phyloP scores from a whole-genome alignment of 495 filamentous ascomycete genomes.

The Penicillium cataractarum region DNA sequence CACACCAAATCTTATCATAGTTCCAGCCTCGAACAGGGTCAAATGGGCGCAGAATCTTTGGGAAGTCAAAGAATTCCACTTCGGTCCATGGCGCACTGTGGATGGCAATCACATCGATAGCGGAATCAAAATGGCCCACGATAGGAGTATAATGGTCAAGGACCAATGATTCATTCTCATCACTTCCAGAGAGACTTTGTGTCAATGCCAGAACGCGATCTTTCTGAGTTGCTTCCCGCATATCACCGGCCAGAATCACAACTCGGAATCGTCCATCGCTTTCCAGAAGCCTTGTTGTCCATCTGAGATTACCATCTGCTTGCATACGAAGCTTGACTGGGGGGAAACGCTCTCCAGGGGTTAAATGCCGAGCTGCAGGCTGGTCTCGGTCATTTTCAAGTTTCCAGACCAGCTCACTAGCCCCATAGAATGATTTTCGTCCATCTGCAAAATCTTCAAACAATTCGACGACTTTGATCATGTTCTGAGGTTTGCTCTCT shows the following conservation, averaged over 20 bases:
- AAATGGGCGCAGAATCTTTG: slow-evolving; percentile 57
- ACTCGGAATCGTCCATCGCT: slow-evolving; percentile 62
- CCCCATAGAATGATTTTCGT: slow-evolving; percentile 38
- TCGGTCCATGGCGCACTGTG: slow-evolving; percentile 55
- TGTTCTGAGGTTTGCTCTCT: slow-evolving; percentile 23
- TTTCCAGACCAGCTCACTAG: slow-evolving; percentile 35
- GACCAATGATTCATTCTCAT: background rate
- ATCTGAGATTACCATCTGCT: slow-evolving; percentile 53
- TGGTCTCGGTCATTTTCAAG: slow-evolving; percentile 21
- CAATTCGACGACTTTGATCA: slow-evolving; percentile 32
- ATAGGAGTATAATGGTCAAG: slow-evolving; percentile 45
- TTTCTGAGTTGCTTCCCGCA: slow-evolving; percentile 46
- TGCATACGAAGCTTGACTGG: slow-evolving; percentile 59
- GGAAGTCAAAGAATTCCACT: slow-evolving; percentile 60
- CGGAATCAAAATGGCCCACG: slow-evolving; percentile 37
- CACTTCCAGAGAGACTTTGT: slow-evolving; percentile 35
- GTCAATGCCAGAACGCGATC: slow-evolving; percentile 51
- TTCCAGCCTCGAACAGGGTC: slow-evolving; percentile 58
- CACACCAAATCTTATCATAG: slow-evolving; percentile 67
- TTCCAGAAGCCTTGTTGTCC: slow-evolving; percentile 45
- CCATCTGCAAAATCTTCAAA: slow-evolving; percentile 44
- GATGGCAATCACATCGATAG: slow-evolving; percentile 60
- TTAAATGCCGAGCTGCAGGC: slow-evolving; percentile 36
- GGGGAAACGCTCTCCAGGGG: slow-evolving; percentile 55
- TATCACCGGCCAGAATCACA: slow-evolving; percentile 65